Conservation (phyloP, 1,284 basidiomycete species). For the Heterobasidion irregulare region DNA sequence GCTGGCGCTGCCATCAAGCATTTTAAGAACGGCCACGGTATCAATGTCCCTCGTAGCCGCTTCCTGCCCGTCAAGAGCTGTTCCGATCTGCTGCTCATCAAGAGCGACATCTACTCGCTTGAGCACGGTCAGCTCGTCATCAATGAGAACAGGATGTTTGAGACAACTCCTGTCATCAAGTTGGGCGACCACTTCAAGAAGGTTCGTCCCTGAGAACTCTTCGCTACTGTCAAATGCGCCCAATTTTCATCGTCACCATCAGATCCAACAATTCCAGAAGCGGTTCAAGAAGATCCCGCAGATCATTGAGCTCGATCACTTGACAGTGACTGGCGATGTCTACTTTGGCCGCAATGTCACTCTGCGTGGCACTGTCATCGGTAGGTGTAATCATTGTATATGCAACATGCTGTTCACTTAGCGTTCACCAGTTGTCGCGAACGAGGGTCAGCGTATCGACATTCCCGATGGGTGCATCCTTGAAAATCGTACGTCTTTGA, state of each 20-base stretch:
- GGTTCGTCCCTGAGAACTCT: constrained; percentile 5
- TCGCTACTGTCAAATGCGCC: background rate
- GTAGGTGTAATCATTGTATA: constrained; percentile 21
- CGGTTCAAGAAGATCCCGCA: constrained; percentile 96
- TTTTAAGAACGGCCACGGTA: constrained; percentile 85
- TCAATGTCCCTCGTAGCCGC: constrained; percentile 94
- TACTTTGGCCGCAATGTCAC: constrained; percentile 93
- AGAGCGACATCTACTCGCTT: constrained; percentile 93
- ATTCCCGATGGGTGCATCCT: constrained; percentile 93
- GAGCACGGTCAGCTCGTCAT: constrained; percentile 93
- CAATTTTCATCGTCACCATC: constrained; percentile 6
- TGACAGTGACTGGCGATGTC: constrained; percentile 95
- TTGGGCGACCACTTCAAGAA: constrained; percentile 75
- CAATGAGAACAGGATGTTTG: constrained; percentile 87
- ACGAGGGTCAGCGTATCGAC: constrained; percentile 91
- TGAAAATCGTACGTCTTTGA: constrained; percentile 67
- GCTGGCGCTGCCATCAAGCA: constrained; percentile 96
- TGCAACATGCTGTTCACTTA: background rate
- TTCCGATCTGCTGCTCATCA: constrained; percentile 91
- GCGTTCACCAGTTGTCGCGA: constrained; percentile 54
- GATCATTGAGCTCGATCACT: constrained; percentile 90
- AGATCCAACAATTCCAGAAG: constrained; percentile 97
- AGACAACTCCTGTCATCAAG: constrained; percentile 96
- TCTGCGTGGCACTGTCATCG: constrained; percentile 81
- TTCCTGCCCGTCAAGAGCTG: constrained; percentile 96